Conservation (phyloP, 2,329 filamentous ascomycete species). For the Penicillium sp. region DNA sequence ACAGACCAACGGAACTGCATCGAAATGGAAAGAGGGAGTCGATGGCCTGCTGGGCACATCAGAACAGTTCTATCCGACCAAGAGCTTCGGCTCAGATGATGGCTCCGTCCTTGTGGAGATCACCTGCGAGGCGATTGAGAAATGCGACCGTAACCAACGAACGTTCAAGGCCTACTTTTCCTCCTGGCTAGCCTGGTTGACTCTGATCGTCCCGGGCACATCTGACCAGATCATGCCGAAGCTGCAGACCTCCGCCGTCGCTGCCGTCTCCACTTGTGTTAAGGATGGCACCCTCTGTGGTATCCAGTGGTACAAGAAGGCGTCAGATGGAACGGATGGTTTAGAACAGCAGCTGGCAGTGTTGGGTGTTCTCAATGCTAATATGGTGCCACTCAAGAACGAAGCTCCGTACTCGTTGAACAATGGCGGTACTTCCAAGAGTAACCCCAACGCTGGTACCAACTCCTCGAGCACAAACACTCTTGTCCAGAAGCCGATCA, state of each 20-base stretch:
- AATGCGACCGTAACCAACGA: constrained; percentile 73
- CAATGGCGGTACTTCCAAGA: constrained; percentile 63
- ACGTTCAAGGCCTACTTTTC: constrained; percentile 75
- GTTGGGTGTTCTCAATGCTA: constrained; percentile 39
- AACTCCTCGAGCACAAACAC: constrained; percentile 16
- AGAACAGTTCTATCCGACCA: constrained; percentile 56
- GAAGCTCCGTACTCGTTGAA: constrained; percentile 48
- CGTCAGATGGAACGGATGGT: constrained; percentile 40
- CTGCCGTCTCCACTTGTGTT: constrained; percentile 65
- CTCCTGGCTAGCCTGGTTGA: constrained; percentile 67
- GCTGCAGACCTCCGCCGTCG: constrained; percentile 62
- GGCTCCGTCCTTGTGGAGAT: constrained; percentile 67
- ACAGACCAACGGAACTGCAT: constrained; percentile 42
- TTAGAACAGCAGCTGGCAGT: constrained; percentile 50
- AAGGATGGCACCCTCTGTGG: constrained; percentile 63
- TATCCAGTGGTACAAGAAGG: constrained; percentile 45
- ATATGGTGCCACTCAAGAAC: constrained; percentile 31
- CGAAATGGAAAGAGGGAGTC: constrained; percentile 62
- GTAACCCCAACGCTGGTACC: constrained; percentile 49
- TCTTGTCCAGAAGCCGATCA: constrained; percentile 28
- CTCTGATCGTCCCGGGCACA: constrained; percentile 66
- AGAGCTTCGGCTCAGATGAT: constrained; percentile 30
- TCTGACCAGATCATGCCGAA: constrained; percentile 60
- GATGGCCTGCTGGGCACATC: constrained; percentile 61
- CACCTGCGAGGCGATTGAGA: constrained; percentile 64